Evolutionary conservation across 2,329 filamentous ascomycete species (phyloP), one percentile per base, ranked within the genome.

Genomic region (Calonectria montana): DNA sequence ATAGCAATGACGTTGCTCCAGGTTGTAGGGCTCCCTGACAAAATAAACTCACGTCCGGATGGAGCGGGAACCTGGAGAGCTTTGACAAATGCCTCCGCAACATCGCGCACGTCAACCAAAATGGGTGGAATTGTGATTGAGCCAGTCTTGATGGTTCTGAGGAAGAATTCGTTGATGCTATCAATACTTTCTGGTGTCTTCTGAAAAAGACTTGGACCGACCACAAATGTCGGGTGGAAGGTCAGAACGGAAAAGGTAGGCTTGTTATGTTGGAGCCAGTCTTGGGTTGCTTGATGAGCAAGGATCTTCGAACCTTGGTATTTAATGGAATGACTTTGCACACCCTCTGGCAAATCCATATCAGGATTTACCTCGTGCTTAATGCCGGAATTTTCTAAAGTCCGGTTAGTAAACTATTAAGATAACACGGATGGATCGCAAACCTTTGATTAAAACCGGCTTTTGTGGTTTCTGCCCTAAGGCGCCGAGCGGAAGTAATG

Each of bases 81-180:
- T 2, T 18, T 57, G 31, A 25, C 31, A 39, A 57, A 39, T 39
- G 31, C 53, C 0, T 39, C 31, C 23, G 53, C 53, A 15, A 57
- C 53, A 57, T 57, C 21, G 13, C 53, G 53, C 12, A 57, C 53
- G 10, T 57, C 53, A 15, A 57, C 53, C 31, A 57, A 6, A 18
- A 57, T 31, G n/a, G 53, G 53, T 7, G 53, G 53, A 6, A 57
- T 18, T 8, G 25, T 2, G 21, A 39, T 31, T 57, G n/a, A 18
- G 13, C 53, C 53, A 3, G 53, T 57, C 31, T 57, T 57, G 31
- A 57, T 13, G n/a, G 31, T 57, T n/a, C 39, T 31, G 12, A 57
- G 16, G 31, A 57, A 57, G 53, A 57, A 57, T 25, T 57, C 25
- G 53, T 57, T 57, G 53, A 57, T 57, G 53, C 53, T 57, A 15